Conservation (phyloP, 495 filamentous ascomycete species). For the Glutinoglossum americanum region DNA sequence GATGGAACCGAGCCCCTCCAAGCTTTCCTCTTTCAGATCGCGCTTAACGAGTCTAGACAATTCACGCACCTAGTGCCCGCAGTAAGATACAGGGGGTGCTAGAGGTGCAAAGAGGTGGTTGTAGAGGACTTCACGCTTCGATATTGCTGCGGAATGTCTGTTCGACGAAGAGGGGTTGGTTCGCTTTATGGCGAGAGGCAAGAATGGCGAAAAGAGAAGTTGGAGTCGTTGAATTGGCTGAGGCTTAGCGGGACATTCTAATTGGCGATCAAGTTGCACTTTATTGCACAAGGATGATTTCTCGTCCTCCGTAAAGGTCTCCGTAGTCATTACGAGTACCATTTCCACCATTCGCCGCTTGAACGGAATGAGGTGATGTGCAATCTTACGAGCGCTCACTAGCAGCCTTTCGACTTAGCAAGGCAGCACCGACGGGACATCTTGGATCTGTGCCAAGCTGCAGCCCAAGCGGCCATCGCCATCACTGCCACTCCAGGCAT, state of each 20-base stretch:
- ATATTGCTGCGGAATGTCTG: neutral
- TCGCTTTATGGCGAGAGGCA: conserved; percentile 15
- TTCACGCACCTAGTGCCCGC: neutral
- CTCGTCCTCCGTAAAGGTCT: neutral
- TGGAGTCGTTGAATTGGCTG: conserved; percentile 29
- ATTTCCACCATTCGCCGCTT: no score
- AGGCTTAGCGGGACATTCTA: neutral
- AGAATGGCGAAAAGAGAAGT: conserved; percentile 28
- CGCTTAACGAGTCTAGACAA: neutral
- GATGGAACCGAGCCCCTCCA: neutral
- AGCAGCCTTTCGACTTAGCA: neutral
- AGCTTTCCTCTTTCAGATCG: neutral
- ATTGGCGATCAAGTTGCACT: neutral
- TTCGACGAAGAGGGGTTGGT: neutral
- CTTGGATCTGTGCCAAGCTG: neutral
- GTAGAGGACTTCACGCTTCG: neutral
- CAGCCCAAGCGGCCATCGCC: neutral
- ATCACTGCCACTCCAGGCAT: neutral
- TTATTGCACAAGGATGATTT: neutral
- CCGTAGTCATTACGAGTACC: neutral
- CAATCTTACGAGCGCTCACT: neutral
- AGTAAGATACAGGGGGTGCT: neutral
- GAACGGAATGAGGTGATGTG: neutral
- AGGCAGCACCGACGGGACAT: neutral
- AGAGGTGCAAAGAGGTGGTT: neutral